Evolutionary conservation across 768 basidiomycete species (phyloP), one percentile per base, ranked within the genome.

Genomic region (Trametes coccinea): DNA sequence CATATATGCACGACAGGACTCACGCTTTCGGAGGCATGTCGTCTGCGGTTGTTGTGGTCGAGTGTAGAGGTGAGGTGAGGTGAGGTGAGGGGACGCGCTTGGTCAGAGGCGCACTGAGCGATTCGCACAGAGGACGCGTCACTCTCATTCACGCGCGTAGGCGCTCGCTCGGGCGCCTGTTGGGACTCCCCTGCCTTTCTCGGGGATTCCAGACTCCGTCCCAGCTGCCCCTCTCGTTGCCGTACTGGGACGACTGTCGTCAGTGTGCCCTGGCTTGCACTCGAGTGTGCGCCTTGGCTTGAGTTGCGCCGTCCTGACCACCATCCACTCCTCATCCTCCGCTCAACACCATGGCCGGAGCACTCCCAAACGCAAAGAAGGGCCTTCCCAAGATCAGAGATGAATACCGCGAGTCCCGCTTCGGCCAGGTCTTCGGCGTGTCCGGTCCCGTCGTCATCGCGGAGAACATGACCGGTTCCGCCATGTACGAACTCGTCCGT

Each of bases 401-500:
- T 83, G 95, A 96, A 75, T 91, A 96, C 65, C 82, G 83, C 50
- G 95, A 97, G 78, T 89, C 88, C 64, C 82, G 82, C 66, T 93
- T 92, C 68, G 95, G 93, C 59, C 85, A 88, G 68, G 94, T 96
- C 7, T 94, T 85, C 73, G 95, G 95, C 63, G 97, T 99, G 43
- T 99, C 97, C 41, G 97, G 97, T 45, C 97, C 97, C 53, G 96
- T 98, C 79, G 96, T 99, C 70, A 88, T 98, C 72, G 95, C 95
- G 64, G 92, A 89, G 82, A 95, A 95, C 78, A 98, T 96, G 95
- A 82, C 82, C 59, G 95, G 94, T 44, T 91, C 90, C 60, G 96
- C 95, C 67, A 94, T 98, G 97, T 93, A 96, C 77, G 93, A 98
- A 76, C 87, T 98, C 65, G 97, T 96, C 59, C 91, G 97, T 67